These are phyloP conservation scores for Zoysia matrella DNA, from an alignment of 202 grass and related monocot genomes.

Conservation along the genomic window DNA sequence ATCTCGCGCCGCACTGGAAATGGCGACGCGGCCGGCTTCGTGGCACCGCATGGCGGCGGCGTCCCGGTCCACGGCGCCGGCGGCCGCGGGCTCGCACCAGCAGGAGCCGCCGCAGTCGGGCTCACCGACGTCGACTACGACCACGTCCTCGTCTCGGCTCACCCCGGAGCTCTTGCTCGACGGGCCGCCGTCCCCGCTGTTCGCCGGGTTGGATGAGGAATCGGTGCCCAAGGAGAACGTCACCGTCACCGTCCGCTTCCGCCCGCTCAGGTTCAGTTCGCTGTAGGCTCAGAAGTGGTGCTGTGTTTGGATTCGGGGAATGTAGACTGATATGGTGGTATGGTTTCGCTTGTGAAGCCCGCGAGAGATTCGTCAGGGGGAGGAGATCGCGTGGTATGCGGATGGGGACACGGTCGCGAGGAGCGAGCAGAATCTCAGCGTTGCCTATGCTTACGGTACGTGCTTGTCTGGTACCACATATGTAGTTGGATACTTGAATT, in stretches of 20 bases:
- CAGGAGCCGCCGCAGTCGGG: slow-evolving; percentile 42
- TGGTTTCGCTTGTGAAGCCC: slow-evolving; percentile 58
- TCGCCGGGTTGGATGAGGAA: slow-evolving; percentile 52
- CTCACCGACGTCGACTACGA: slow-evolving; percentile 81
- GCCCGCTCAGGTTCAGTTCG: slow-evolving; percentile 77
- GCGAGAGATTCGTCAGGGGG: slow-evolving; percentile 94
- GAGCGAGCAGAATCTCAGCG: slow-evolving; percentile 82
- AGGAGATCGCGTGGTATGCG: slow-evolving; percentile 98
- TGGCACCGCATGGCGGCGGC: slow-evolving; percentile 55
- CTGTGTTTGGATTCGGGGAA: slow-evolving; percentile 47
- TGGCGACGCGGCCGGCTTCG: slow-evolving; percentile 69
- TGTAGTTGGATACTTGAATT: slow-evolving; percentile 38
- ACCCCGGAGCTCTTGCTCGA: slow-evolving; percentile 75
- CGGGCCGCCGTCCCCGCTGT: slow-evolving; percentile 59
- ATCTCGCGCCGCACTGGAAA: slow-evolving; percentile 53
- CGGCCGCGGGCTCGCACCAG: slow-evolving; percentile 24
- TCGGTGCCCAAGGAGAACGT: slow-evolving; percentile 61
- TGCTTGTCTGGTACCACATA: slow-evolving; percentile 23
- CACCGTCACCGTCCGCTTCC: slow-evolving; percentile 61
- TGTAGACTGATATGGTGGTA: slow-evolving; percentile 41
- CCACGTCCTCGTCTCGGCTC: slow-evolving; percentile 74
- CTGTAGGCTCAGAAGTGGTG: not conserved
- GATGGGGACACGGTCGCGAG: slow-evolving; percentile 91
- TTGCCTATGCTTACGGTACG: slow-evolving; percentile 95
- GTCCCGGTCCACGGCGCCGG: slow-evolving; percentile 34